Percentiles rank a stretch among this genome's conserved stretches.
Evolutionary conservation across 257 asterid species (phyloP).

Genomic region (Coffea eugenioides): DNA sequence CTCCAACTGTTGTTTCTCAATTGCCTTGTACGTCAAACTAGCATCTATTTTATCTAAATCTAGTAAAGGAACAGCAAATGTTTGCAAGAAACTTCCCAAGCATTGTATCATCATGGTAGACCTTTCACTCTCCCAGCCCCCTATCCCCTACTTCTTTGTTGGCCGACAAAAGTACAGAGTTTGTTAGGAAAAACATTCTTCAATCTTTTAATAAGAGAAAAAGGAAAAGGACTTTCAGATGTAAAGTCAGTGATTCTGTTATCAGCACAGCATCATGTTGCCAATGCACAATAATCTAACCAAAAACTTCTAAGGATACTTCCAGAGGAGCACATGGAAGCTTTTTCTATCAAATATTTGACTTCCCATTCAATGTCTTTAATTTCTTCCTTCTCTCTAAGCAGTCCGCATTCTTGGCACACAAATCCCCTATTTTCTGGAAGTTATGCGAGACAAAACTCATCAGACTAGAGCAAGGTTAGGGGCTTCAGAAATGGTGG

Average conservation of each 20-base stretch:
- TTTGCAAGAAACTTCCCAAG: not conserved
- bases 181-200: not conserved
- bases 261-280: not conserved
- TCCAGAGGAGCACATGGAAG: constrained; percentile 49
- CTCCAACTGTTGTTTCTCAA: constrained; percentile 62
- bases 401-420: constrained; percentile 84
- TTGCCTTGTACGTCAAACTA: constrained; percentile 45
- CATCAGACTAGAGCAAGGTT: constrained; percentile 14
- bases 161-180: not conserved
- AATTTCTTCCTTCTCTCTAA: constrained; percentile 76
- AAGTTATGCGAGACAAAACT: constrained; percentile 17
- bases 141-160: not conserved
- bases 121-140: not conserved
- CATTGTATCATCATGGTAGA: not conserved
- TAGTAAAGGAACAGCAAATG: constrained; percentile 26
- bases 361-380: constrained; percentile 40
- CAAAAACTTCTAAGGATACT: constrained; percentile 55
- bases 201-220: not conserved
- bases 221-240: not conserved
- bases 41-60: constrained; percentile 52
- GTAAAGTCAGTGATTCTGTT: not conserved
- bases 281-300: not conserved
- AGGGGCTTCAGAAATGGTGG: constrained; percentile 4
- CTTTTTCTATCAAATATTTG: constrained; percentile 52
- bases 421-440: constrained; percentile 70